Percentiles rank a stretch among this genome's conserved stretches.
These are phyloP conservation scores for Zygosaccharomyces sapae DNA, from an alignment of 1,139 yeast species.

Conservation along the genomic window DNA sequence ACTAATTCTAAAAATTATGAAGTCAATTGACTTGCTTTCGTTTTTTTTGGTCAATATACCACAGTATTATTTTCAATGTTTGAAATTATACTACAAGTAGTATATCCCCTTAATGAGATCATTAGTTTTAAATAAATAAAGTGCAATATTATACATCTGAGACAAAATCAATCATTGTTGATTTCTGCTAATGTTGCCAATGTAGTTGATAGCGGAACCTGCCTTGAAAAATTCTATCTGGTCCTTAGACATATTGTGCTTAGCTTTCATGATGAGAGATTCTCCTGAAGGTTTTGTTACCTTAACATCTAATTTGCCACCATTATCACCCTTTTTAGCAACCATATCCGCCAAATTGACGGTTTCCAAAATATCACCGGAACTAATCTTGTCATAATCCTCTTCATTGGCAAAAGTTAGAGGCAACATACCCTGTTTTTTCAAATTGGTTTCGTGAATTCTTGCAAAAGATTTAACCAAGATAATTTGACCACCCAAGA, in stretches of 20 bases:
- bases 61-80: neutral
- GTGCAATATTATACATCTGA: neutral
- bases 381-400: constrained; percentile 75
- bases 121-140: constrained; percentile 1
- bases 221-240: constrained; percentile 95
- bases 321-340: constrained; percentile 77
- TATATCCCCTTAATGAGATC: neutral
- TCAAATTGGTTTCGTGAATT: constrained; percentile 85
- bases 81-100: no score
- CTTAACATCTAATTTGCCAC: constrained; percentile 67
- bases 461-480: constrained; percentile 95
- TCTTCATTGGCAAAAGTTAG: constrained; percentile 82
- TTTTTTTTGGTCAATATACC: constrained; percentile 3
- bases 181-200: constrained; percentile 56
- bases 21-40: neutral
- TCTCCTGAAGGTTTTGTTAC: constrained; percentile 79
- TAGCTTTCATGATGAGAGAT: constrained; percentile 63
- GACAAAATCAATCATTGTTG: constrained; percentile 8
- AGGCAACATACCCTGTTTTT: constrained; percentile 96
- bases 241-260: constrained; percentile 95
- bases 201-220: constrained; percentile 92
- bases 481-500: constrained; percentile 83
- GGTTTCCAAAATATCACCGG: constrained; percentile 79
- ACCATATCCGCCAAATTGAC: constrained; percentile 73
- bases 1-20: neutral